A percentile compares a stretch with the other conserved stretches of the same genome.
These are phyloP conservation scores for Cyberlindnera xylosilytica DNA, from an alignment of 805 yeast species.

Conservation along the genomic window DNA sequence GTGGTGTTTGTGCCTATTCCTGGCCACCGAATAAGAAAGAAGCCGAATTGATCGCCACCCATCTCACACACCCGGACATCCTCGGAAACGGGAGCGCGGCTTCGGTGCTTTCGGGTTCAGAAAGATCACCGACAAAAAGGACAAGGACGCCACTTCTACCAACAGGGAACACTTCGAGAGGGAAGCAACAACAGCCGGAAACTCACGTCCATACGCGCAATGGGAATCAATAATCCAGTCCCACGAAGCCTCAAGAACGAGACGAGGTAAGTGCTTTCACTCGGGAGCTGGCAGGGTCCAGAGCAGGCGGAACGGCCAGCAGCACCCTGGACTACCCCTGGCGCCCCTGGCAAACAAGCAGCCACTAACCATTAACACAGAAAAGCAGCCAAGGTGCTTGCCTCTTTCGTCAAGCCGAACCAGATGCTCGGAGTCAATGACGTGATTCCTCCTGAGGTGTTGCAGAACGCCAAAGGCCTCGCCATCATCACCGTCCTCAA, in stretches of 20 bases:
- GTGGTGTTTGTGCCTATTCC: no score
- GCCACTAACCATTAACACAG: slow-evolving; percentile 37
- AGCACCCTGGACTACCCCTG: not conserved
- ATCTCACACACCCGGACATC: no score
- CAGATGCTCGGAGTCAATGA: slow-evolving; percentile 86
- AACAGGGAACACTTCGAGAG: no score
- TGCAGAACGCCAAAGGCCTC: slow-evolving; percentile 87
- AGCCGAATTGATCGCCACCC: no score
- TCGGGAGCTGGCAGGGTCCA: not conserved
- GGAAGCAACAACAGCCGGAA: no score
- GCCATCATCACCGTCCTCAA: slow-evolving; percentile 92
- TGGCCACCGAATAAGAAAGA: no score
- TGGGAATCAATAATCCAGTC: slow-evolving; percentile 91
- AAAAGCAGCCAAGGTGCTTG: slow-evolving; percentile 88
- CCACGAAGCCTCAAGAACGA: slow-evolving; percentile 89
- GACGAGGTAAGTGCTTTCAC: slow-evolving; percentile 57
- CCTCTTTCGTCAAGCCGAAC: slow-evolving; percentile 92
- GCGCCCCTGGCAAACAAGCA: slow-evolving; percentile 1
- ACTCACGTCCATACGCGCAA: slow-evolving; percentile 19
- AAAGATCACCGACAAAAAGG: slow-evolving; percentile 2
- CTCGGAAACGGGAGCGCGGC: not conserved
- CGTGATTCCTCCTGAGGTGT: slow-evolving; percentile 84
- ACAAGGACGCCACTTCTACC: not conserved
- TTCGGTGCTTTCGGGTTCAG: slow-evolving; percentile 6
- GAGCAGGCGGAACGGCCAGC: no score